Evolutionary conservation across 2,329 filamentous ascomycete genomes (phyloP), one percentile per base, ranked within the genome.

Genomic region (Diaporthe sp.): DNA sequence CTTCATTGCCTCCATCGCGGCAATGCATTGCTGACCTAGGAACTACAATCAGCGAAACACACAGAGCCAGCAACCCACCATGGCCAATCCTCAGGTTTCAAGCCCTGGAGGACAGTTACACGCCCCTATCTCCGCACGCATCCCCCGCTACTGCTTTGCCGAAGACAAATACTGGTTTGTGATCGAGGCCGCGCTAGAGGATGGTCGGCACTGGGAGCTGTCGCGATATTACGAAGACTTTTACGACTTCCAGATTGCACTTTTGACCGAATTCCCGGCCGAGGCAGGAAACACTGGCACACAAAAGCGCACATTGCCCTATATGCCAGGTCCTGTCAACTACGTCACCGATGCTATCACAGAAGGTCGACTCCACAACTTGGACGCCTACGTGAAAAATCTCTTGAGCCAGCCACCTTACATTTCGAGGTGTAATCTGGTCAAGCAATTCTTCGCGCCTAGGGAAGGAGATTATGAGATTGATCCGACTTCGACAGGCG

Each of bases 81-180:
- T 62, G 76, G 82, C 84, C 81, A 87, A 79, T 77, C 84, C 81
- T 75, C 82, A 81, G 73, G 79, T 78, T 62, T 65, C 81, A 59
- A 87, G 86, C 81, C 84, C 88, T 9, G 82, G 82, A 15, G 87
- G 89, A 4, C 88, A 92, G 75, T 86, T 95, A 10, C 91, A 92
- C 78, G 94, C 95, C 2, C 96, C 97, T 0, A 87, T 97, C 67
- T 91, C 92, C 74, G 97, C 96, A 17, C 93, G 92, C 71, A 98
- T 98, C 79, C 96, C 96, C 22, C 91, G 95, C 77, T 98, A 98
- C 86, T 98, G 95, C 83, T 98, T 97, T 81, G 95, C 95, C 76
- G 96, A 98, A 82, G 96, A 98, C 79, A 98, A 98, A 83, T 98
- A 98, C 85, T 98, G 97, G 95, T 99, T 98, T 81, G 94, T 98